Evolutionary conservation across 805 yeast species (phyloP).

Genomic region (Schwanniomyces pseudopolymorphus): DNA sequence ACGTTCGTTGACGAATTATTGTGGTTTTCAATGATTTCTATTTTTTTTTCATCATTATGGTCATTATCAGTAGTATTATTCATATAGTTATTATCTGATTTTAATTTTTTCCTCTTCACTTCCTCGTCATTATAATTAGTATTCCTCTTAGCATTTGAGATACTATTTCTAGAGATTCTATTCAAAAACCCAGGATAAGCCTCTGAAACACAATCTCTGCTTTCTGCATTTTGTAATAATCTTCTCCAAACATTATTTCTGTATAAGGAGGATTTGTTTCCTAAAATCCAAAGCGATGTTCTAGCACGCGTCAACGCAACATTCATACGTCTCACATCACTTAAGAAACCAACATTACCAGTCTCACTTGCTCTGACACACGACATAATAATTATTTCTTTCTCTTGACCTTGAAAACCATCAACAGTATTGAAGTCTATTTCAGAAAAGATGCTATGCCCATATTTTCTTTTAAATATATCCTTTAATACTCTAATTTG

Average conservation of each 20-base stretch:
- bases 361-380: slow-evolving; percentile 87
- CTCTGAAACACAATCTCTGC: slow-evolving; percentile 36
- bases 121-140: neutral
- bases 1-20: neutral
- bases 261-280: slow-evolving; percentile 65
- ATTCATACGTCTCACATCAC: slow-evolving; percentile 93
- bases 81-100: neutral
- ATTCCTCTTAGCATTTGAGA: neutral
- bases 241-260: slow-evolving; percentile 72
- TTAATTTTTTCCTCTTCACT: neutral
- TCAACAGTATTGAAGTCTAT: slow-evolving; percentile 94
- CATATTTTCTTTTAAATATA: slow-evolving; percentile 59
- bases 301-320: slow-evolving; percentile 95
- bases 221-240: slow-evolving; percentile 63
- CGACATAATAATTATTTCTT: slow-evolving; percentile 88
- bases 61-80: neutral
- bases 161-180: slow-evolving; percentile 1
- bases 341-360: slow-evolving; percentile 78
- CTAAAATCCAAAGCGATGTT: slow-evolving; percentile 89
- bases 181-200: slow-evolving; percentile 39
- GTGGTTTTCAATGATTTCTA: neutral
- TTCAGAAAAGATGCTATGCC: slow-evolving; percentile 57
- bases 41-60: neutral
- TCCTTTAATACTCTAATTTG: slow-evolving; percentile 65
- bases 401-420: slow-evolving; percentile 91